These are phyloP conservation scores for Ochetophila trinervis DNA, from an alignment of 306 rosid species.

Conservation along the genomic window DNA sequence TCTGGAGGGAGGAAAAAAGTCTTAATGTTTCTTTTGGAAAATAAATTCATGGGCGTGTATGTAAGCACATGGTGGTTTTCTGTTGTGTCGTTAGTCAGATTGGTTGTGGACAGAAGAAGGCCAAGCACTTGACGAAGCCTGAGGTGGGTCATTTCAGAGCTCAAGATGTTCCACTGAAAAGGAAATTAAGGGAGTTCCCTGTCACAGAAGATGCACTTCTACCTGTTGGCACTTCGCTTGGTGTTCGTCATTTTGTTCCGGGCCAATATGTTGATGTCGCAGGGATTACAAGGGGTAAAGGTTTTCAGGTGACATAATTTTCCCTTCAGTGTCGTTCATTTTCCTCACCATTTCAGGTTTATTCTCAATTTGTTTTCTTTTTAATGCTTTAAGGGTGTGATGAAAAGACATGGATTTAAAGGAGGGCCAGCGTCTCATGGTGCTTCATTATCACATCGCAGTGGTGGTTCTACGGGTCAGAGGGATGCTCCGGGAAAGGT, in stretches of 20 bases:
- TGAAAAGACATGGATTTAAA: slow-evolving; percentile 45
- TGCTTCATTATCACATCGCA: slow-evolving; percentile 58
- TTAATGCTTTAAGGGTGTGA: slow-evolving; percentile 59
- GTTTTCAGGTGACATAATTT: slow-evolving; percentile 72
- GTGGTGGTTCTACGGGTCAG: slow-evolving; percentile 72
- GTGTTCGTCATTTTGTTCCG: slow-evolving; percentile 95
- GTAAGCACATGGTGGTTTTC: slow-evolving; percentile 39
- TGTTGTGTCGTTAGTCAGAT: slow-evolving; percentile 77
- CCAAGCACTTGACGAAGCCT: slow-evolving; percentile 81
- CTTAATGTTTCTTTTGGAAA: neutral
- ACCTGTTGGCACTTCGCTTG: slow-evolving; percentile 75
- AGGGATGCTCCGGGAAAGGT: slow-evolving; percentile 78
- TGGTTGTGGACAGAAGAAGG: slow-evolving; percentile 99
- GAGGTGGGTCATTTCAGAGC: slow-evolving; percentile 99
- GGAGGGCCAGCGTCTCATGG: slow-evolving; percentile 87
- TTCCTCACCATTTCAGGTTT: neutral
- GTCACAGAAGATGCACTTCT: slow-evolving; percentile 95
- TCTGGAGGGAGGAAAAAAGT: too few species aligned
- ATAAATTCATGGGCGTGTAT: slow-evolving; percentile 3
- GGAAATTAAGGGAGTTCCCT: slow-evolving; percentile 87
- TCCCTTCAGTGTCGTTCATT: neutral
- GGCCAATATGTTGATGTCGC: slow-evolving; percentile 87
- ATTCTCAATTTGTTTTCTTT: neutral
- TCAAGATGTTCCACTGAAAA: slow-evolving; percentile 87
- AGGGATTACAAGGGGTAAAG: slow-evolving; percentile 89